Conservation (phyloP, 2,329 filamentous ascomycete genomes). For the Periconia digitata region DNA sequence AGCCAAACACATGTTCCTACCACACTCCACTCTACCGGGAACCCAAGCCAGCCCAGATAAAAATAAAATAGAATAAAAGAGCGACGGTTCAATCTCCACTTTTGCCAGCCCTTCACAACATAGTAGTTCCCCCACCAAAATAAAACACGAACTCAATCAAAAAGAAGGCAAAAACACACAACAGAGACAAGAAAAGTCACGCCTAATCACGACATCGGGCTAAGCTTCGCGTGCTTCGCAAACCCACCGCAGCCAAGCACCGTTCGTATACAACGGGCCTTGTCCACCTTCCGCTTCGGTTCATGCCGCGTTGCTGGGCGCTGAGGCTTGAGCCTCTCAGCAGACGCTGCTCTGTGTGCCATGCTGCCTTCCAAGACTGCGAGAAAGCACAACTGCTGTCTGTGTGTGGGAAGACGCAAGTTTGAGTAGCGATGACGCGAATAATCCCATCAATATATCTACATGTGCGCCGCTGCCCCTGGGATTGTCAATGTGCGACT, state of each 20-base stretch:
- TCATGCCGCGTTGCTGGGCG: slow-evolving; percentile 6
- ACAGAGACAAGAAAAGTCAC: no score
- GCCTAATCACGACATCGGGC: slow-evolving; percentile 18
- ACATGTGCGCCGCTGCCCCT: slow-evolving; percentile 5
- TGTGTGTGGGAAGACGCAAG: no score
- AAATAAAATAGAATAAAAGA: no score
- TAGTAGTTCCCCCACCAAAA: no score
- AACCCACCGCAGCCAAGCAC: not conserved
- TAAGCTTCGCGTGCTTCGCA: slow-evolving; percentile 4
- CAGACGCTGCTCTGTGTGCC: slow-evolving; percentile 10
- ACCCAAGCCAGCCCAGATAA: no score
- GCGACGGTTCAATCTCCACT: no score
- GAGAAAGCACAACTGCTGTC: slow-evolving; percentile 5
- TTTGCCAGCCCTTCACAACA: no score
- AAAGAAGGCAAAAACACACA: not conserved
- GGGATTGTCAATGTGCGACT: no score
- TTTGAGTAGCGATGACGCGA: slow-evolving; percentile 29
- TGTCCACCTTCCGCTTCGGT: slow-evolving; percentile 31
- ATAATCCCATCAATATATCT: slow-evolving; percentile 23
- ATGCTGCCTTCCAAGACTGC: slow-evolving; percentile 30
- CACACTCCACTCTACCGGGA: no score
- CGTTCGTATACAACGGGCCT: not conserved
- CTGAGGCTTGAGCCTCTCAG: slow-evolving; percentile 4
- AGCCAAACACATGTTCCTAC: no score
- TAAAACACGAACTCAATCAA: not conserved